A percentile compares a stretch with the other conserved stretches of the same genome.
Conservation (phyloP, 805 yeast genomes). For the Candida berthetii region DNA sequence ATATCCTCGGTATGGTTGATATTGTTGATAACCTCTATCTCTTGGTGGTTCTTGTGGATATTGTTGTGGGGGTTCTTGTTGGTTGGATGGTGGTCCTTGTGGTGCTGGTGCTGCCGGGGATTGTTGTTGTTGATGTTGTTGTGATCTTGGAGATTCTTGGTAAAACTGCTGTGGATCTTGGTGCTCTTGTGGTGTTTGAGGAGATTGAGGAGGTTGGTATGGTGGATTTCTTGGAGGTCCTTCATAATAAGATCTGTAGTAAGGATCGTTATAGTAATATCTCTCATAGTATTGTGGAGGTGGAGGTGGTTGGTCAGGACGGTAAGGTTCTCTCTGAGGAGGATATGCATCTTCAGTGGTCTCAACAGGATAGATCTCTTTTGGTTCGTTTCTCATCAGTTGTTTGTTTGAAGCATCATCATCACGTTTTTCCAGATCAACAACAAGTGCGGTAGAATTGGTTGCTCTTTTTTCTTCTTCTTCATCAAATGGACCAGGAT, state of each 20-base stretch:
- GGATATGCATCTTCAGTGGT: neutral
- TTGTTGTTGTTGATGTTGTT: too few relatives aligned
- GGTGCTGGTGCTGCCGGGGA: neutral
- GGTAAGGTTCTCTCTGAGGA: neutral
- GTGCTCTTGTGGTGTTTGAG: neutral
- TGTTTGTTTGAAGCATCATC: too few relatives aligned
- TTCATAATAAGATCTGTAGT: neutral
- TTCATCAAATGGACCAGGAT: neutral
- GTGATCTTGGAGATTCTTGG: too few relatives aligned
- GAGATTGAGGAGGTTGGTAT: neutral
- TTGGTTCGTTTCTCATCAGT: too few relatives aligned
- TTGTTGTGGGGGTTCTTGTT: neutral
- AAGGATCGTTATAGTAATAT: neutral
- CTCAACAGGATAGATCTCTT: too few relatives aligned
- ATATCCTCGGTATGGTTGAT: neutral
- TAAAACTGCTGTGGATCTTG: neutral
- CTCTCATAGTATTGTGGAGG: neutral
- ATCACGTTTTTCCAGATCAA: neutral
- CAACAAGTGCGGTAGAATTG: neutral
- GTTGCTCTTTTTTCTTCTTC: neutral
- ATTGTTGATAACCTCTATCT: neutral
- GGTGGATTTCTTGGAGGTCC: neutral
- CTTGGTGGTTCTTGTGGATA: neutral
- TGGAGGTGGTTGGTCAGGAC: neutral
- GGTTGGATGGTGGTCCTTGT: neutral